Evolutionary conservation across 1,139 yeast genomes (phyloP), one percentile per base, ranked within the genome.

Genomic region (Blastobotrys capitulatus): DNA sequence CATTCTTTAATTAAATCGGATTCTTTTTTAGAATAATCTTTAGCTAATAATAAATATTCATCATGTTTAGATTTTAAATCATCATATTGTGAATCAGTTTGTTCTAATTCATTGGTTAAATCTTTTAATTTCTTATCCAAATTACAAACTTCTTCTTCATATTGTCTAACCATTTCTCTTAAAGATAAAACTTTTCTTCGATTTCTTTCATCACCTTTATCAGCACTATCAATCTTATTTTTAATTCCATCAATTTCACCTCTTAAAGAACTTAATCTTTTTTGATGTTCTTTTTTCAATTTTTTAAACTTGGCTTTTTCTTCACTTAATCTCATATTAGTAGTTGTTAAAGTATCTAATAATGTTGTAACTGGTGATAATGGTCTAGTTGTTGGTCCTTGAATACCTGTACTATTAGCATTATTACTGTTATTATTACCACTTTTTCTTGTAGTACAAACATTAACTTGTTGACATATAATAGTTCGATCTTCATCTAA

Each of bases 311-410:
- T 56, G 19, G 61, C 57, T 44, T 66, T 67, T 44, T 66, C 68
- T 29, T 65, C 68, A 1, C 66, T 61, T 9, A 69, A 57, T 15
- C 61, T 58, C 52, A 57, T 60, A 39, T 62, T 63, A 2, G 69
- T 62, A 5, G 69, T 61, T 12, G 68, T 63, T 19, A 68, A 57
- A 1, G 72, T 64, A 43, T 69, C 72, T 35, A 63, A 56, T 32
- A 67, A 56, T 3, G 71, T 67, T 2, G 68, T 64, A 7, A 66
- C 68, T 2, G 71, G 71, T 5, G 70, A 66, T 6, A 65, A 57
- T 1, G 70, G 66, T 13, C 71, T 57, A 9, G 41, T 45, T 15
- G 46, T 37, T 2, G 51, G 57, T 16, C 48, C 44, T 10, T 44
- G 54, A 6, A 29, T 9, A 29, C 32, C 25, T 16, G 20, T 15